These are phyloP conservation scores for Butyriboletus loyo DNA, from an alignment of 768 basidiomycete species.

Conservation along the genomic window DNA sequence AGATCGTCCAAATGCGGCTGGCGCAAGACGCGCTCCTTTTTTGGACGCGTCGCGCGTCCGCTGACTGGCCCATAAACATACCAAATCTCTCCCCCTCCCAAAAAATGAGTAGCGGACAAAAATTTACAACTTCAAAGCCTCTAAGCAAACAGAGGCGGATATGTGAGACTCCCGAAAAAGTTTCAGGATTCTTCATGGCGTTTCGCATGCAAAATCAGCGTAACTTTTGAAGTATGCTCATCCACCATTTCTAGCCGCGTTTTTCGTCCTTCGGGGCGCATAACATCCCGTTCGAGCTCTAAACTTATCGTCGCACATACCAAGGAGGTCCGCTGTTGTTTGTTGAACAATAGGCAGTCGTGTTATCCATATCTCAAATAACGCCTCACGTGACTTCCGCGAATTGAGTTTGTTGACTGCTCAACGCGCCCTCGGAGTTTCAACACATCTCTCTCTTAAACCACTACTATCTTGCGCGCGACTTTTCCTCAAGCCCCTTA, in stretches of 20 bases:
- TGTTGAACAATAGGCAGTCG: constrained; percentile 11
- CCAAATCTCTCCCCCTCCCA: constrained; percentile 25
- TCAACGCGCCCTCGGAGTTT: constrained; percentile 41
- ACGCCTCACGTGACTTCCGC: constrained; percentile 35
- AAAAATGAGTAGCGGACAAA: constrained; percentile 30
- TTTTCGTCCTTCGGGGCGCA: constrained; percentile 14
- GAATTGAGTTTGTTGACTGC: constrained; percentile 41
- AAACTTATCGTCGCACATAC: constrained; percentile 1
- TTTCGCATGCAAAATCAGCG: constrained; percentile 14
- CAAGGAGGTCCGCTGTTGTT: background rate
- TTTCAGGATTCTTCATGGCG: constrained; percentile 14
- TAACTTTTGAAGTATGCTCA: constrained; percentile 15
- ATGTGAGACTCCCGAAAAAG: constrained; percentile 14
- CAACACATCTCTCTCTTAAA: constrained; percentile 40
- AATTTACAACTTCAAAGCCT: constrained; percentile 23
- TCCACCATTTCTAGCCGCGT: constrained; percentile 4
- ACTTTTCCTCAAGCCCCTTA: constrained; percentile 18
- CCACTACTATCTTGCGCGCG: constrained; percentile 45
- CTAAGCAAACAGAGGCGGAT: constrained; percentile 13
- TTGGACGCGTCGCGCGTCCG: constrained; percentile 32
- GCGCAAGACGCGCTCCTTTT: constrained; percentile 41
- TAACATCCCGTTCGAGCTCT: constrained; percentile 11
- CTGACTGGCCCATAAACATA: constrained; percentile 26
- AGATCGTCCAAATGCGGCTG: constrained; percentile 32
- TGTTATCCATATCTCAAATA: constrained; percentile 32